Conservation (phyloP, 2,329 filamentous ascomycete genomes). For the Ceratocystis albifundus region DNA sequence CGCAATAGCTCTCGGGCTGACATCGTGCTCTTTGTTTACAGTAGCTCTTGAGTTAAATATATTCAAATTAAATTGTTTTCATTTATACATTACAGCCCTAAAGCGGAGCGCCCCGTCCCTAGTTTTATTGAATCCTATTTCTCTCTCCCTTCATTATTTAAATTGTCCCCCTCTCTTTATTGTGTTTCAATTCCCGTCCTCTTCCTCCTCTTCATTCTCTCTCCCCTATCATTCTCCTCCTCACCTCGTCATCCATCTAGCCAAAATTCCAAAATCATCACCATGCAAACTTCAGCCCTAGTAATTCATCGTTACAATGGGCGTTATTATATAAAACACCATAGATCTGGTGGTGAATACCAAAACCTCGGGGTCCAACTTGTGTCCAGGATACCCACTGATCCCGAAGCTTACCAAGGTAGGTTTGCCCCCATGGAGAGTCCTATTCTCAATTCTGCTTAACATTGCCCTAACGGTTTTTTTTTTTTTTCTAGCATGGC, state of each 20-base stretch:
- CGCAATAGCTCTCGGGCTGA: too few species aligned
- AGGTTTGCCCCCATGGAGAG: not conserved
- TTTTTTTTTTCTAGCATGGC: not conserved
- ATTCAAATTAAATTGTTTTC: too few species aligned
- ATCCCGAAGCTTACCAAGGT: not conserved
- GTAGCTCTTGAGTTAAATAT: too few species aligned
- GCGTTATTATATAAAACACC: not conserved
- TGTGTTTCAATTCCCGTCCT: not conserved
- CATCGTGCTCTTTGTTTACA: too few species aligned
- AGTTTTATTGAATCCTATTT: too few species aligned
- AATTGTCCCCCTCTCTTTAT: not conserved
- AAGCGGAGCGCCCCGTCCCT: too few species aligned
- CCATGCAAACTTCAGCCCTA: not conserved
- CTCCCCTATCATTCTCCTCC: not conserved
- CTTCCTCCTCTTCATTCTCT: too few species aligned
- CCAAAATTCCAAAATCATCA: not conserved
- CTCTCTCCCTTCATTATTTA: too few species aligned
- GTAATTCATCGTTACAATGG: not conserved
- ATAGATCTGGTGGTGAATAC: not conserved
- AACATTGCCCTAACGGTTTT: not conserved
- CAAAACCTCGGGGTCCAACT: not conserved
- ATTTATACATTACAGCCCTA: too few species aligned
- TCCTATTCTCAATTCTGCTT: not conserved
- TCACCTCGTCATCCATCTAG: not conserved
- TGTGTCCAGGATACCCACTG: not conserved